A percentile compares a stretch with the other conserved stretches of the same genome.
Conservation (phyloP, 2,329 filamentous ascomycete genomes). For the Penicillium hordei region DNA sequence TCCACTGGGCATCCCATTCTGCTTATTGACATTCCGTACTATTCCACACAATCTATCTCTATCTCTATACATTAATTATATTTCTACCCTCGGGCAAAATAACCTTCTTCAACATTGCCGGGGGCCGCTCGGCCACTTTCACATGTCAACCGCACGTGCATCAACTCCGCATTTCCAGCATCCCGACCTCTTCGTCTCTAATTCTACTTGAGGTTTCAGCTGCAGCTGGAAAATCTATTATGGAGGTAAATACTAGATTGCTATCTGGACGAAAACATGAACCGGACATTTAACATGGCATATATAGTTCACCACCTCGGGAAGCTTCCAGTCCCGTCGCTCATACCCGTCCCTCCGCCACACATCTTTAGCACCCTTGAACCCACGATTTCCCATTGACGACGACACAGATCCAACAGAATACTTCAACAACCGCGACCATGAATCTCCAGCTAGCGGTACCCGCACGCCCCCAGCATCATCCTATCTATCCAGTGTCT, state of each 20-base stretch:
- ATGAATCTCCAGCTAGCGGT: conserved; percentile 30
- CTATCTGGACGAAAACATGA: not conserved
- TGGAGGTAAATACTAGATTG: conserved; percentile 26
- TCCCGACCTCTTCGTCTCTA: conserved; percentile 7
- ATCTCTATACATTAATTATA: not conserved
- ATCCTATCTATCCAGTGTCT: conserved; percentile 44
- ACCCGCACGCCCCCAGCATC: conserved; percentile 32
- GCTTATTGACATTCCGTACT: not conserved
- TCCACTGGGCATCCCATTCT: not conserved
- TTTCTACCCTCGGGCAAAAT: not conserved
- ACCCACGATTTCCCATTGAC: conserved; percentile 54
- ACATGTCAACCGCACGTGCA: conserved; percentile 26
- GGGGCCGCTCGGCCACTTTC: conserved; percentile 19
- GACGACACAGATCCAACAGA: conserved; percentile 41
- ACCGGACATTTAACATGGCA: not conserved
- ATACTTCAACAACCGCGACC: conserved; percentile 31
- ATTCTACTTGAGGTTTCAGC: conserved; percentile 2
- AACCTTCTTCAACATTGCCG: not conserved
- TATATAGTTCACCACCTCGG: conserved; percentile 26
- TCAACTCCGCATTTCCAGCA: conserved; percentile 26
- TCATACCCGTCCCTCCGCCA: conserved; percentile 61
- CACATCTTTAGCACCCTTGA: conserved; percentile 62
- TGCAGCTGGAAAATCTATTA: conserved; percentile 10
- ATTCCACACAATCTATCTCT: not conserved
- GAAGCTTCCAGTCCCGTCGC: conserved; percentile 47